phyloP scores from a whole-genome alignment of 2,329 filamentous ascomycete genomes.

The Alternaria angustiovoidea region DNA sequence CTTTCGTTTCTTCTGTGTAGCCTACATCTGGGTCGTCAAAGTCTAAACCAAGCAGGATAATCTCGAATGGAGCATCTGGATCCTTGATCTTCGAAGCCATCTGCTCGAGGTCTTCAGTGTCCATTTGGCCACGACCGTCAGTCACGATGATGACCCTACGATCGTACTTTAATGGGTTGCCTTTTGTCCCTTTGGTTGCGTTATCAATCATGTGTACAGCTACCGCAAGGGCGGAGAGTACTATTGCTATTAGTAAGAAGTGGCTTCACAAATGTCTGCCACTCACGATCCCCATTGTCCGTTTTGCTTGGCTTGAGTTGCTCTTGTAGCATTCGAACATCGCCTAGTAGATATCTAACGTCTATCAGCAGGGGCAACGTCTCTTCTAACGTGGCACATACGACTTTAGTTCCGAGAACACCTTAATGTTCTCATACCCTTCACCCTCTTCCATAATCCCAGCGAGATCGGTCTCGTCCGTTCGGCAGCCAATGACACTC shows the following conservation, averaged over 20 bases:
- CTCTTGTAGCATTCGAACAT: conserved; percentile 70
- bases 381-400: conserved; percentile 45
- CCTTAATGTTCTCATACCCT: conserved; percentile 81
- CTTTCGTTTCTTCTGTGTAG: conserved; percentile 90
- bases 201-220: conserved; percentile 91
- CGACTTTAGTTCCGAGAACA: conserved; percentile 72
- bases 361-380: neutral
- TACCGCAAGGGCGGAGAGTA: conserved; percentile 83
- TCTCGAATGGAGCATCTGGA: conserved; percentile 70
- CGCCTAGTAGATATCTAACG: conserved; percentile 68
- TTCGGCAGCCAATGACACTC: conserved; percentile 84
- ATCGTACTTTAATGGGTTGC: conserved; percentile 47
- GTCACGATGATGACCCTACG: conserved; percentile 79
- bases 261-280: neutral
- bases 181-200: conserved; percentile 75
- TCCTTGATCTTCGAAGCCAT: conserved; percentile 79
- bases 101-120: conserved; percentile 72
- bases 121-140: conserved; percentile 77
- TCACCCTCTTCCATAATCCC: conserved; percentile 67
- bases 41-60: conserved; percentile 85
- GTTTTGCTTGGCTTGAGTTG: conserved; percentile 73
- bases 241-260: conserved; percentile 47
- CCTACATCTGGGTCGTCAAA: conserved; percentile 92
- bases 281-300: conserved; percentile 73
- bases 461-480: conserved; percentile 61